Evolutionary conservation across 768 basidiomycete species (phyloP), one percentile per base, ranked within the genome.

Genomic region (Mycena capillaripes): DNA sequence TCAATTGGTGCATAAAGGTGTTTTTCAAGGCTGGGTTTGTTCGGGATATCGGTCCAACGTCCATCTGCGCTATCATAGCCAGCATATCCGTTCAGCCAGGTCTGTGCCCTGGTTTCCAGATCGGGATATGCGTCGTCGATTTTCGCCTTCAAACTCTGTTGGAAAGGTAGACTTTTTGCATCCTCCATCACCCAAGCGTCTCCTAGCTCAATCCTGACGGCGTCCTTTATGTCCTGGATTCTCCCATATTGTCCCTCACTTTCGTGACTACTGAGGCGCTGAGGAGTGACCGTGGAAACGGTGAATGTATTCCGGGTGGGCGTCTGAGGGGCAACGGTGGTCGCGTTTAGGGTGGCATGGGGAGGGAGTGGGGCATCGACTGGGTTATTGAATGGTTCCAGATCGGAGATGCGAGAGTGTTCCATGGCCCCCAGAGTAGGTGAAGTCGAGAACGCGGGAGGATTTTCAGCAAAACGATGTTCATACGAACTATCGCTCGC

Each of bases 111-210:
- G 4, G 4, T 17, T 8, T 65, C 52, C 23, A 65, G 27, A 3
- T 55, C 50, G 40, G 52, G 52, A 55, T 65, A 65, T 12, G 32
- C 52, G 11, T 8, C 17, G 9, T 53, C 23, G 38, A 65, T 38
- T 16, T 19, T 65, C 19, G 4, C 2, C 38, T 42, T 40, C 34
- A 65, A 21, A 21, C 29, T 7, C 4, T 2, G 16, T 23, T 65
- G 63, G 23, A 65, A 65, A 8, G 53, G 50, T 14, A 52, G 32
- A 21, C 46, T 36, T 8, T 63, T n/a, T 10, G 10, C 25, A 19
- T 55, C 34, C 36, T 53, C 63, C n/a, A 1, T 52, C 23, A 65
- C 63, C 63, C 63, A 65, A 2, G 63, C 32, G 25, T 27, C 25
- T 42, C 25, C 50, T 21, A 65, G n/a, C 30, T 65, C 63, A 16